Base-by-base conservation (phyloP, 164 flowering plant genomes). In the Pachysandra terminalis region DNA sequence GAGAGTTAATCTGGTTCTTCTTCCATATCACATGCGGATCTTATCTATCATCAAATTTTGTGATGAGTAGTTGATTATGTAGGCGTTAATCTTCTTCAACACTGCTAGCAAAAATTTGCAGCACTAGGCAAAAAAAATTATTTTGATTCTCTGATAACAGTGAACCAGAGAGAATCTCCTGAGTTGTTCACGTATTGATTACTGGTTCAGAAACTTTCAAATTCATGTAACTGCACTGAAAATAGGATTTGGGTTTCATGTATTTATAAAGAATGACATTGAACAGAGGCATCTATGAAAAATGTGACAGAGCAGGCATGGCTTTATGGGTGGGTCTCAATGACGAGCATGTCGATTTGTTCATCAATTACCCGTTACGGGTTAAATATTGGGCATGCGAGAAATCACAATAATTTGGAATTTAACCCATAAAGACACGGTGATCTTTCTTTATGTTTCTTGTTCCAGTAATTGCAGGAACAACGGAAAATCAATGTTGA, bases 41-140 rank as follows among this genome's bases (percentile, higher is more conserved):
- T 89, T 89, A 73, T 88, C 88, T 8, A 91, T 89, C 19, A 73
- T 80, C 68, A 91, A 68, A 85, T 93, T 87, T 69, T 83, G 87
- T 9, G 86, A 75, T 0, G 82, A 81, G 27, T 71, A 68, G 66
- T 80, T 82, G 67, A 86, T 67, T 12, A 86, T 79, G 68, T 73
- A 79, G 71, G 89, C 81, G 62, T 89, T 91, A 9, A 82, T 78
- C 76, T 75, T 82, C 81, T 78, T 89, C 85, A 87, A 59, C n/a
- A 77, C 75, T 19, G 6, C 35, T 74, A 1, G 0, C 16, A 70
- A 90, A 83, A 21, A 76, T 82, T 63, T 74, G 82, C 70, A 88
- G n/a, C 73, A 23, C 78, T 14, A 65, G 86, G 83, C 19, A 77
- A 78, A 54, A 89, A 77, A 21, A 74, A 71, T 52, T 86, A 72